A percentile compares a stretch with the other conserved stretches of the same genome.
Evolutionary conservation across 371 early-diverging fungal genomes (phyloP).

Genomic region (Smittium culicis): DNA sequence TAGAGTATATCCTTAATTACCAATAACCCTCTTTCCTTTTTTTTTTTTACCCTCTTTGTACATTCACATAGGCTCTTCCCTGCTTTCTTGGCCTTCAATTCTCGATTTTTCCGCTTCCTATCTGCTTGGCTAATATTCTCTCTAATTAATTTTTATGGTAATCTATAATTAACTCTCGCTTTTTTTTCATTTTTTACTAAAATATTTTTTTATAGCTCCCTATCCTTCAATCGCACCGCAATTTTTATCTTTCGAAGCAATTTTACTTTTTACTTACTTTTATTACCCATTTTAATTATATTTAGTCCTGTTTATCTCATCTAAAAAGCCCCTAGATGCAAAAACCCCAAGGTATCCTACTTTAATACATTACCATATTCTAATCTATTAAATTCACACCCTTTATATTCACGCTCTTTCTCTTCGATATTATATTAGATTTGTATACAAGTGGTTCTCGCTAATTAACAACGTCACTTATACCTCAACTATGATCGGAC

Average conservation of each 20-base stretch:
- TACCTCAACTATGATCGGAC: conserved; percentile 32
- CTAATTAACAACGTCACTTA: conserved; percentile 37
- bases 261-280: too few species aligned
- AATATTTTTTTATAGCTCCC: too few species aligned
- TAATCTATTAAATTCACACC: neutral
- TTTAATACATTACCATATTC: neutral
- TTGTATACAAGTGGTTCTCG: conserved; percentile 43
- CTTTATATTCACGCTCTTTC: neutral
- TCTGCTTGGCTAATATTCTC: conserved; percentile 34
- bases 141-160: conserved; percentile 27
- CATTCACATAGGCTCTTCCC: conserved; percentile 25
- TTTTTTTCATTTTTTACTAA: too few species aligned
- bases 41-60: too few species aligned
- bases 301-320: conserved; percentile 31
- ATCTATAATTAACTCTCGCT: too few species aligned
- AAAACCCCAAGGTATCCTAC: conserved; percentile 33
- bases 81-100: conserved; percentile 22
- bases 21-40: too few species aligned
- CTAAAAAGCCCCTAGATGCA: conserved; percentile 34
- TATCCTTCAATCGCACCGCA: too few species aligned
- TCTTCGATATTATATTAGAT: too few species aligned
- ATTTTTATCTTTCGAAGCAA: too few species aligned
- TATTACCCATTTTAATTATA: too few species aligned
- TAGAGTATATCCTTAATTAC: too few species aligned
- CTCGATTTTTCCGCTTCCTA: conserved; percentile 33